Base-by-base conservation (phyloP, 1,139 yeast species). In the Kazachstania sp. region DNA sequence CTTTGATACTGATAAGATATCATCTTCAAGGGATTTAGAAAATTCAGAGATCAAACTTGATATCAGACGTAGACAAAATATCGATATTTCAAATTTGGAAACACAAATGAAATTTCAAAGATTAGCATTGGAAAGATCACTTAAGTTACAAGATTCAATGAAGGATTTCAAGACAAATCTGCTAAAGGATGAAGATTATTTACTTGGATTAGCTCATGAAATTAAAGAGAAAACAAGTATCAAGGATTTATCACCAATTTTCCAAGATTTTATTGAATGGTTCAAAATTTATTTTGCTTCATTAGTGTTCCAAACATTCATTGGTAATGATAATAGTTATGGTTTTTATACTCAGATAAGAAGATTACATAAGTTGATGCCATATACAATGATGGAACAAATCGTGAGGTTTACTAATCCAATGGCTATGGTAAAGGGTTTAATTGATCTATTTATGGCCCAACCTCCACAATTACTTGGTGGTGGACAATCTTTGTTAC, bases 361-460 rank as follows among this genome's bases (percentile, higher is more conserved):
- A 51, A 77, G 81, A 50, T 69, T 90, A 44, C 96, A 90, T 65
- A 67, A 73, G 32, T 61, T 86, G 50, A 78, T 88, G 67, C 97
- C 97, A 0, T 88, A 88, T 61, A 70, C 75, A 1, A 61, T 88
- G 42, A 77, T 88, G 64, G 81, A 82, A 45, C 86, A 86, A 16
- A 82, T 90, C 31, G 66, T 90, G 55, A 74, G 79, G 57, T 81
- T 82, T 54, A 86, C 97, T 1, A 90, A 90, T 60, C 97, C 97
- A 3, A 79, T 87, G 66, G 78, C 84, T 44, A 80, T 90, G 37
- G 78, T 86, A 68, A 83, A 88, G 49, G 79, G 84, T 26, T 69
- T 88, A 58, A 74, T 88, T 31, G 95, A 87, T 59, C 63, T 90
- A 49, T 78, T 90, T 52, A 76, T 90, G 65, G 85, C 88, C 19